These are phyloP conservation scores for Panaeolus cyanescens DNA, from an alignment of 768 basidiomycete genomes.

Conservation along the genomic window DNA sequence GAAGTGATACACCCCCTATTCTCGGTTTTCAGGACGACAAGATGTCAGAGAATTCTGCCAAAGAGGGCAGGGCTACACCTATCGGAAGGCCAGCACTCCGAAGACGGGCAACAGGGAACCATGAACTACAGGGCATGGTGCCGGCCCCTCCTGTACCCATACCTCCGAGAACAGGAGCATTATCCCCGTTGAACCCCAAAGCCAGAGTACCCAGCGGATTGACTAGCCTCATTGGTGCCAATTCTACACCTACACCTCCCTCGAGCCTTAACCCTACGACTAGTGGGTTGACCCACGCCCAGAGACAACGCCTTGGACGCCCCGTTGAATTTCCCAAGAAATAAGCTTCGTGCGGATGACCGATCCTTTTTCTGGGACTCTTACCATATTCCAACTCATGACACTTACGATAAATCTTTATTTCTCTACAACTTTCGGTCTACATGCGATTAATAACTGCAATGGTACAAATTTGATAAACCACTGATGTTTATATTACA, in stretches of 20 bases:
- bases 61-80: slow-evolving; percentile 21
- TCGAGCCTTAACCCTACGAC: slow-evolving; percentile 27
- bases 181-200: slow-evolving; percentile 78
- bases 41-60: slow-evolving; percentile 28
- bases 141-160: slow-evolving; percentile 9
- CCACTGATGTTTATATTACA: neutral
- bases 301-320: slow-evolving; percentile 28
- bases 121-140: neutral
- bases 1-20: slow-evolving; percentile 59
- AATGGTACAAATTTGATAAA: neutral
- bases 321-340: slow-evolving; percentile 32
- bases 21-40: slow-evolving; percentile 49
- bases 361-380: neutral
- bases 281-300: slow-evolving; percentile 31
- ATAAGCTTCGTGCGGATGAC: slow-evolving; percentile 2
- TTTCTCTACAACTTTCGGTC: neutral
- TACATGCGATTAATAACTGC: no score
- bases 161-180: slow-evolving; percentile 43
- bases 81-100: slow-evolving; percentile 50
- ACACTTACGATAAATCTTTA: slow-evolving; percentile 1
- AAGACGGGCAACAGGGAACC: slow-evolving; percentile 58
- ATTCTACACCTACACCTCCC: slow-evolving; percentile 12
- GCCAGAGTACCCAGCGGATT: slow-evolving; percentile 53
- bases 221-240: slow-evolving; percentile 24
- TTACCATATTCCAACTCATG: neutral